These are phyloP conservation scores for Baorangia bicolor DNA, from an alignment of 768 basidiomycete genomes.

Conservation along the genomic window DNA sequence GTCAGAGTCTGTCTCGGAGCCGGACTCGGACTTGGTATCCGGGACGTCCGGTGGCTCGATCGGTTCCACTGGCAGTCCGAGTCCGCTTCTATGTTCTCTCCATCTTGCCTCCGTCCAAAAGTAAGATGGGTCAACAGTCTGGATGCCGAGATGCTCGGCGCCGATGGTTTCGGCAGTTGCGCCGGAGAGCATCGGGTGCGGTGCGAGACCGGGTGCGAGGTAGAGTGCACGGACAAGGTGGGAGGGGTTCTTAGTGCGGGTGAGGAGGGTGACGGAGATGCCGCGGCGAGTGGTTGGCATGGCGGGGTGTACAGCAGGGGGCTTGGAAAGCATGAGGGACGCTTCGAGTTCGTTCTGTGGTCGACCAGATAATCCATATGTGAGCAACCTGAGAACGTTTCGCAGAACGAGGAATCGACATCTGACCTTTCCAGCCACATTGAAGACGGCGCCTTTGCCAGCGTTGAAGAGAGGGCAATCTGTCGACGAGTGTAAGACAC, in stretches of 20 bases:
- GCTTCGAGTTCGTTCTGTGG: conserved; percentile 77
- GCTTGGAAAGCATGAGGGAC: conserved; percentile 78
- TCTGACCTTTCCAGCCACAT: conserved; percentile 69
- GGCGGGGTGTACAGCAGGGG: conserved; percentile 61
- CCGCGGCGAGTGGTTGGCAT: conserved; percentile 63
- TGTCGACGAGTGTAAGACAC: conserved; percentile 25
- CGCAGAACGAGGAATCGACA: too few species aligned
- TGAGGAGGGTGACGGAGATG: conserved; percentile 62
- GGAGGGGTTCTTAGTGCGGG: conserved; percentile 69
- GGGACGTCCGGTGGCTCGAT: conserved; percentile 34
- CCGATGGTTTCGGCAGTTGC: conserved; percentile 61
- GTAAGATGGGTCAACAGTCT: conserved; percentile 70
- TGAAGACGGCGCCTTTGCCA: conserved; percentile 83
- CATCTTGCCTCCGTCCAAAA: conserved; percentile 76
- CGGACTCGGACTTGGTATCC: conserved; percentile 6
- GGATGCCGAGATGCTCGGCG: conserved; percentile 45
- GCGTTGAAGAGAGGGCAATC: conserved; percentile 79
- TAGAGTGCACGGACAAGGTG: conserved; percentile 69
- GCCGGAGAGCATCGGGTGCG: conserved; percentile 74
- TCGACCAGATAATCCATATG: neutral
- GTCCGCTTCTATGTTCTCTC: conserved; percentile 71
- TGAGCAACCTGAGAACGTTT: neutral
- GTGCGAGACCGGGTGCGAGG: conserved; percentile 57
- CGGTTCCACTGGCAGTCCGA: conserved; percentile 72
- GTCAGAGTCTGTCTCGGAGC: conserved; percentile 17